Evolutionary conservation across 805 yeast species (phyloP), one percentile per base, ranked within the genome.

Genomic region (Candida orba): DNA sequence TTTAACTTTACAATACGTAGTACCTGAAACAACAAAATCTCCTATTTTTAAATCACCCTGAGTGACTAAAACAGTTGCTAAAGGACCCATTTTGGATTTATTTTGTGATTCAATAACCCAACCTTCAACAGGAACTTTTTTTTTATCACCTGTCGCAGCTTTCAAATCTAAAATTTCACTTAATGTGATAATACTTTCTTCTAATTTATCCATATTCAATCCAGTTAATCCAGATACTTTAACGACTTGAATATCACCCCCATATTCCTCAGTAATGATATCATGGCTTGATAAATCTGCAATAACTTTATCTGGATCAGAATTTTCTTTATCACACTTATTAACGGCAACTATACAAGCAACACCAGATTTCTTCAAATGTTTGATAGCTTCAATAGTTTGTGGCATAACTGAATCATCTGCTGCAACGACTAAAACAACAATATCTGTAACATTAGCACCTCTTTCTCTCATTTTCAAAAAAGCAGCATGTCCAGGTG

Each of bases 381-480:
- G 99, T 55, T 84, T 88, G 49, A 93, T 87, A 2, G 98, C 98
- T 62, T 93, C 99, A 34, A 81, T 72, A 0, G 99, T 93, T 61
- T 93, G 99, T 0, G 98, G 98, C 95, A 84, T 93, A 20, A 93
- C 95, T 1, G 96, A 86, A 65, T 93, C 99, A 61, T 93, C 97
- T 2, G 95, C 95, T 1, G 98, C 97, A 18, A 93, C 96, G 2
- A 91, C 98, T 43, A 93, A 71, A 37, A 93, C 75, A 31, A 93
- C 87, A 39, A 93, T 82, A 68, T 93, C 99, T 0, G 99, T 93
- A 36, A 90, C 78, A 52, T 78, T 82, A 0, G 99, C 98, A 37
- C 99, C 99, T 53, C 99, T 75, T 65, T 91, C 95, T 53, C 99
- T 77, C 96, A 93, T 89, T 56, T 89, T 89, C 51, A 93, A 68